These are phyloP conservation scores for Taphrina deformans DNA, from an alignment of 1,139 yeast species.

Conservation along the genomic window DNA sequence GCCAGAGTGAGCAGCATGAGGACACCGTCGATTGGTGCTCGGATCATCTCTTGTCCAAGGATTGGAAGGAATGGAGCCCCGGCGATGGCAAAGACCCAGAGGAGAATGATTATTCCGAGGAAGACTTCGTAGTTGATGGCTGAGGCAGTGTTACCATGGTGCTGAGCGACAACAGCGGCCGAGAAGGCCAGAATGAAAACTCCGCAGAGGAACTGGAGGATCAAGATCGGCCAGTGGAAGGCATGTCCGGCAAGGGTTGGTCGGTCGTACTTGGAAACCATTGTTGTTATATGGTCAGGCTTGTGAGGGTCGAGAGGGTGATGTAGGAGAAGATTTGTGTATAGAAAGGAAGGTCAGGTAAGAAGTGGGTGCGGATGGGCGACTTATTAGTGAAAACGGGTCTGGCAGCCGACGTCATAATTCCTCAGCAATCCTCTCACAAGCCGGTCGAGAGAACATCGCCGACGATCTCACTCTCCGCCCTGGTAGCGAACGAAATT, in stretches of 20 bases:
- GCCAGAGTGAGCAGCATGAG: constrained; percentile 90
- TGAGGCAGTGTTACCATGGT: constrained; percentile 56
- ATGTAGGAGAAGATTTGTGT: background rate
- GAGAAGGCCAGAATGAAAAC: constrained; percentile 79
- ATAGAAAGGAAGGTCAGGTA: background rate
- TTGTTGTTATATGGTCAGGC: constrained; percentile 5
- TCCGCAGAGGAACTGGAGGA: constrained; percentile 69
- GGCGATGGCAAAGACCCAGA: constrained; percentile 75
- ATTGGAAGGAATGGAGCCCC: constrained; percentile 34
- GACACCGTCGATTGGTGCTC: constrained; percentile 75
- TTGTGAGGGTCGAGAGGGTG: background rate
- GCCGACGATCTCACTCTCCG: background rate
- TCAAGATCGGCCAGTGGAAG: constrained; percentile 55
- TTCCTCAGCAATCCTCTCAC: background rate
- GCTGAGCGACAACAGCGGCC: constrained; percentile 75
- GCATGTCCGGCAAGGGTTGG: constrained; percentile 32
- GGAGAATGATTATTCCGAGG: constrained; percentile 79
- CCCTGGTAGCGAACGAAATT: constrained; percentile 4
- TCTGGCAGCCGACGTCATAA: constrained; percentile 19
- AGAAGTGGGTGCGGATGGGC: constrained; percentile 7
- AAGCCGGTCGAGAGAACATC: background rate
- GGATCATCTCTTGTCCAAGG: constrained; percentile 81
- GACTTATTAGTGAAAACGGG: constrained; percentile 19
- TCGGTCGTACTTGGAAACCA: constrained; percentile 34
- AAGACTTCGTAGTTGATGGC: constrained; percentile 86